Base-by-base conservation (phyloP, 345 rosid genomes). In the Alliaria petiolata region DNA sequence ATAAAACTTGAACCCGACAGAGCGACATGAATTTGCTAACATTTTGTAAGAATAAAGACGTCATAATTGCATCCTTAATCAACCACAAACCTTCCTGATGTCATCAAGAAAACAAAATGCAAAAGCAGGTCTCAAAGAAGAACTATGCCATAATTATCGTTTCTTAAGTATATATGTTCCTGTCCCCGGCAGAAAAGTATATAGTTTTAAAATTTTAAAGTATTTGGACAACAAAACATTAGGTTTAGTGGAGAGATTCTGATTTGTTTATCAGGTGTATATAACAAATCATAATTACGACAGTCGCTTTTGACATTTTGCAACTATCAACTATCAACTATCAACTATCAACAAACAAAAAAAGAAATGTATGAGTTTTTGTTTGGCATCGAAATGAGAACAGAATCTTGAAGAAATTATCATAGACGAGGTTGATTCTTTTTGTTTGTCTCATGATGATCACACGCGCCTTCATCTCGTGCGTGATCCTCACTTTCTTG, bases 371-470 rank as follows among this genome's bases (percentile, higher is more conserved):
- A 40, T 58, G 22, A 13, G 15, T 75, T 76, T 76, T 62, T 44
- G 38, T 75, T 68, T 17, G 43, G 70, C 55, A 25, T 61, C 36
- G 70, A 61, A 61, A 75, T 62, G 69, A 69, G 44, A 52, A 62
- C 16, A 76, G 70, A 69, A 69, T 76, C 75, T n/a, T 69, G 28
- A 69, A 30, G 33, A 53, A 62, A 31, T 54, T 70, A 39, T 62
- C 70, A 76, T 76, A 69, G 79, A 62, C 79, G 75, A 76, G 79
- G 79, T 62, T 69, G 79, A 75, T 67, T 67, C 78, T 61, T 20
- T 53, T 51, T 51, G 34, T 19, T 59, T 59, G 73, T 43, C 69
- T 52, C 62, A 7, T 8, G 57, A 12, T 53, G 17, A 1, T 22
- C 13, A 28, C 45, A 74, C 67, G 45, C 72, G 71, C 71, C 47